These are phyloP conservation scores for Suaeda aralocaspica DNA, from an alignment of 148 eudicot genomes.

Conservation along the genomic window DNA sequence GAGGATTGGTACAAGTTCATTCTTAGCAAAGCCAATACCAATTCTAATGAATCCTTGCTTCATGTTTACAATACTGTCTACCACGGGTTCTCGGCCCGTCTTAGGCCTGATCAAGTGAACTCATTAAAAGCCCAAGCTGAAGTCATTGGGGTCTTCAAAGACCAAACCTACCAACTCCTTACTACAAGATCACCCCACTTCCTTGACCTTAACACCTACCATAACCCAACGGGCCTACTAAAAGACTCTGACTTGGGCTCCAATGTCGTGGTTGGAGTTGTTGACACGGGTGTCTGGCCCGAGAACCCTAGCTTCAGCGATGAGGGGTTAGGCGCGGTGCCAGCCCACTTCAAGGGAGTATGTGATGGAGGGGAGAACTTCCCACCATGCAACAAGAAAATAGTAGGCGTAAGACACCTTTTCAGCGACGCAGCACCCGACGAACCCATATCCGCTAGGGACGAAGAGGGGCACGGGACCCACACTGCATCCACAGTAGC, in stretches of 20 bases:
- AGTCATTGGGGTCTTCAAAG: constrained; percentile 14
- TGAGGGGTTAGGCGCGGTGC: constrained; percentile 50
- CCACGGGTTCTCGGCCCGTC: constrained; percentile 26
- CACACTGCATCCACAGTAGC: constrained; percentile 69
- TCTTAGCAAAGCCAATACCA: neutral
- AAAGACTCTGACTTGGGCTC: constrained; percentile 19
- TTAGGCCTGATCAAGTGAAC: constrained; percentile 20
- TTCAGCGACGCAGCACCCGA: constrained; percentile 12
- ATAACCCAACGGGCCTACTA: constrained; percentile 1
- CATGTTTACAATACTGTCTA: constrained; percentile 22
- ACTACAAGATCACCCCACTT: constrained; percentile 30
- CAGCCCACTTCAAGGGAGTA: constrained; percentile 53
- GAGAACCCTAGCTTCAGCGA: constrained; percentile 62
- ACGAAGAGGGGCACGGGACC: constrained; percentile 60
- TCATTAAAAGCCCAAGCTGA: constrained; percentile 10
- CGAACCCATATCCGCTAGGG: constrained; percentile 32
- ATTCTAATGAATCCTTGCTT: neutral
- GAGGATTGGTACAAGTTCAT: constrained; percentile 24
- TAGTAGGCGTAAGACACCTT: constrained; percentile 45
- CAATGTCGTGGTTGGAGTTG: constrained; percentile 47
- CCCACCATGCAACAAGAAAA: constrained; percentile 48
- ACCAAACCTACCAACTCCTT: constrained; percentile 17
- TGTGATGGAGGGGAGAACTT: constrained; percentile 47
- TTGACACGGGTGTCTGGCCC: constrained; percentile 74
- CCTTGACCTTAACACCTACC: constrained; percentile 19